Evolutionary conservation across 1,139 yeast species (phyloP), one percentile per base, ranked within the genome.

Genomic region (Protomyces inundatus): DNA sequence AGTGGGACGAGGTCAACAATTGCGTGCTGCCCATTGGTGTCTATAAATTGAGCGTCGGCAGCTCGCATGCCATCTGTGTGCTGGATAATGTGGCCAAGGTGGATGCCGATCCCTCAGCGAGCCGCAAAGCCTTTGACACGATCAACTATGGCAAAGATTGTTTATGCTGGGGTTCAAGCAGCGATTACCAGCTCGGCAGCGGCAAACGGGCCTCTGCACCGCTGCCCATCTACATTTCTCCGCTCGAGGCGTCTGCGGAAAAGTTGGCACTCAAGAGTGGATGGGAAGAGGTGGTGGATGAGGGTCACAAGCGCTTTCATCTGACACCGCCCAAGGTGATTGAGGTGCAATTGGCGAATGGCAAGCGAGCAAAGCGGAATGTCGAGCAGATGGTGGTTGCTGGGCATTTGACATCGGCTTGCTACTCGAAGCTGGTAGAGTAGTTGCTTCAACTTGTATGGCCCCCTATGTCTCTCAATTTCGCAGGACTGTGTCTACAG

Each of bases 111-210:
- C 61, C 37, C 12, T 34, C 45, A 55, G 61, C 32, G 14, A 30
- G n/a, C 42, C 53, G 58, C 34, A 40, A 50, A 32, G 45, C 60
- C 7, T 55, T 53, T 16, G 62, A 51, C 45, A 61, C 62, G 36
- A 52, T 68, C 50, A 57, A 59, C 32, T 64, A 56, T 40, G 68
- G 71, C 54, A 67, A 72, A 14, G 93, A 88, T 71, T 87, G 90
- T 30, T 74, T 87, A 55, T 81, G 79, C 3, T 89, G 96, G 88
- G 98, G 98, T 23, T 86, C 85, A 54, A 91, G 90, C 73, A 87
- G 85, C 70, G 78, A 69, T 69, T 96, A 95, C 32, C 97, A 91
- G 75, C 80, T 88, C 58, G 97, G 96, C 23, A 90, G 85, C 71
- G 96, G 96, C 32, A 87, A 86, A 71, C 77, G 80, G 46, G 80